Evolutionary conservation across 108 stramenopile species (phyloP), one percentile per base, ranked within the genome.

Genomic region (Mayamaea pseudoterrestris): DNA sequence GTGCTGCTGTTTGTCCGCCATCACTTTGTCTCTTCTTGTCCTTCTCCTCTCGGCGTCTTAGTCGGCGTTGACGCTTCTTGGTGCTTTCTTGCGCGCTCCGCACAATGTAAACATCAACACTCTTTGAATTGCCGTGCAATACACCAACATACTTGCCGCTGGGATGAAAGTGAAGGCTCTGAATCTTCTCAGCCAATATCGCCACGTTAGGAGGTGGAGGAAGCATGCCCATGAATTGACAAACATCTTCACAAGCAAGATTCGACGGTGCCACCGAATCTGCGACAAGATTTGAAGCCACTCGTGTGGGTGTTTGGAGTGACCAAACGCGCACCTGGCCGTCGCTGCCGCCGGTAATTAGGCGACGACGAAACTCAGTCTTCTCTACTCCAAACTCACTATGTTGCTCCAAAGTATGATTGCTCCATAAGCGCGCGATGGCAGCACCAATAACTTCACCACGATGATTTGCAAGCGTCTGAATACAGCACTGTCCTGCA

Each of bases 381-480:
- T 57, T 30, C 20, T 31, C 47, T n/a, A 65, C 63, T 17, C n/a
- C 46, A 46, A 23, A 41, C 27, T 35, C 57, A 40, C 37, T 30
- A 23, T 31, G 12, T 18, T 34, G 37, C 23, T 35, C 46, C 1
- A 43, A 40, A 27, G 54, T 50, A 44, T 35, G 27, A 4, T 63
- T 46, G 9, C 28, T 58, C 35, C 45, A 58, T 29, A 60, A 53
- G 31, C 28, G 50, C 35, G 50, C 55, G 48, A 50, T 67, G 26
- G 57, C 55, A 32, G 65, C 42, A 48, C 35, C 65, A 81, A 68
- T 91, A 35, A 89, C 77, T 63, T 90, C 90, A 24, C 63, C 74
- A 5, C 93, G 59, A 64, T 97, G 95, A 20, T 85, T 90, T 12
- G 89, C 74, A 50, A 99, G 72, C 25, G 98, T 99, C 54, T 99